Evolutionary conservation across 1,139 yeast species (phyloP).

Genomic region (Yamadazyma diddensiae): DNA sequence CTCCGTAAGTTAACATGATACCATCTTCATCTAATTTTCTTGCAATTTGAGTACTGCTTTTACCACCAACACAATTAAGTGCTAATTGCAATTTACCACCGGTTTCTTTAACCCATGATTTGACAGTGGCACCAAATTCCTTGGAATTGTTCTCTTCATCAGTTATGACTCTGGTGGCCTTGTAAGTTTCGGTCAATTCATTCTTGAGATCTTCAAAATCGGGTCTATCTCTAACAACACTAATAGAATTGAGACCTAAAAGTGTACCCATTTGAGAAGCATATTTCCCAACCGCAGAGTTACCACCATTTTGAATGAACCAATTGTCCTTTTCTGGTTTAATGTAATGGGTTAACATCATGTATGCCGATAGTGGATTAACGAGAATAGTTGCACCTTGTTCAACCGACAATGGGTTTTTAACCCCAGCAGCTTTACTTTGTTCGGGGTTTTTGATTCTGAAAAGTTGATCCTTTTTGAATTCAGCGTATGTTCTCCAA

Average conservation of each 20-base stretch:
- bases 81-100: slow-evolving; percentile 66
- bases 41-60: slow-evolving; percentile 75
- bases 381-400: slow-evolving; percentile 90
- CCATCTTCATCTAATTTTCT: slow-evolving; percentile 70
- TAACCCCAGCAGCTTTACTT: slow-evolving; percentile 31
- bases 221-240: slow-evolving; percentile 84
- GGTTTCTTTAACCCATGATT: slow-evolving; percentile 59
- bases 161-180: slow-evolving; percentile 89
- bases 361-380: slow-evolving; percentile 90
- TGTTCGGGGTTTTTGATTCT: slow-evolving; percentile 47
- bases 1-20: slow-evolving; percentile 88
- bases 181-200: slow-evolving; percentile 49
- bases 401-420: slow-evolving; percentile 38
- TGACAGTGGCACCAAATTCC: slow-evolving; percentile 58
- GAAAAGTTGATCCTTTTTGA: slow-evolving; percentile 48
- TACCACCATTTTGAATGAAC: slow-evolving; percentile 96
- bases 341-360: slow-evolving; percentile 74
- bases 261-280: slow-evolving; percentile 84
- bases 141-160: slow-evolving; percentile 77
- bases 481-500: slow-evolving; percentile 83
- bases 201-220: slow-evolving; percentile 61
- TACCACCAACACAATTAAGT: slow-evolving; percentile 91
- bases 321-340: slow-evolving; percentile 75
- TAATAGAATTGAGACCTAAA: slow-evolving; percentile 77
- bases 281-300: slow-evolving; percentile 92